phyloP scores from a whole-genome alignment of 768 basidiomycete species.

The Trametes punicea region DNA sequence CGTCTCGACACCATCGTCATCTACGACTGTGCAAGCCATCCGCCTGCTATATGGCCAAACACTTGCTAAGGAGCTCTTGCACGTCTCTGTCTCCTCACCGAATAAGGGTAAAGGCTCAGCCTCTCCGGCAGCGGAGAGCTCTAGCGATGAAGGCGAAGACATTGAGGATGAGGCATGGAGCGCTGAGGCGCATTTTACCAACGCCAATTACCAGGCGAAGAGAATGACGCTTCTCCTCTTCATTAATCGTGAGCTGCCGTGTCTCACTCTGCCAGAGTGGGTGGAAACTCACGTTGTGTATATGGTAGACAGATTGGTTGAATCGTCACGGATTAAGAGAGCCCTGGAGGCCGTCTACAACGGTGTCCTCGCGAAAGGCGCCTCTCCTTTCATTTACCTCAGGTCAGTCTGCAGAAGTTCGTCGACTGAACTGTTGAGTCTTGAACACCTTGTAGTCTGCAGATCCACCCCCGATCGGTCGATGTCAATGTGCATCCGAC shows the following conservation, averaged over 20 bases:
- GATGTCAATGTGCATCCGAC: slow-evolving; percentile 99
- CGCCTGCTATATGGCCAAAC: slow-evolving; percentile 76
- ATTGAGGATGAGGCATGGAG: slow-evolving; percentile 47
- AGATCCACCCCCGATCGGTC: slow-evolving; percentile 81
- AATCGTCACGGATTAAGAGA: slow-evolving; percentile 81
- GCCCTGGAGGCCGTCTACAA: slow-evolving; percentile 86
- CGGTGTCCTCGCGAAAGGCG: slow-evolving; percentile 83
- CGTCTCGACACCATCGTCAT: slow-evolving; percentile 71
- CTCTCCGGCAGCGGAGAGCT: slow-evolving; percentile 28
- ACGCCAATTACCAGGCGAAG: slow-evolving; percentile 86
- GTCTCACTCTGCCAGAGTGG: neutral
- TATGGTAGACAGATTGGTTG: slow-evolving; percentile 90
- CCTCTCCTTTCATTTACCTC: slow-evolving; percentile 89
- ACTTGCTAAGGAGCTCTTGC: slow-evolving; percentile 73
- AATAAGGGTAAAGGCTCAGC: slow-evolving; percentile 24
- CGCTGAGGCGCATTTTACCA: slow-evolving; percentile 76
- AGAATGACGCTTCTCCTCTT: slow-evolving; percentile 84
- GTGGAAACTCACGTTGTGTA: neutral
- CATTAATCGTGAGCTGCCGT: slow-evolving; percentile 75
- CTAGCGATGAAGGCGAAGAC: slow-evolving; percentile 31
- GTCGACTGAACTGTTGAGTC: neutral
- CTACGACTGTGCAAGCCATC: slow-evolving; percentile 67
- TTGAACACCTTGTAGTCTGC: slow-evolving; percentile 47
- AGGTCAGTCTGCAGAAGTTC: slow-evolving; percentile 53
- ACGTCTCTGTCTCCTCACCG: slow-evolving; percentile 28